phyloP scores from a whole-genome alignment of 2,329 filamentous ascomycete species.

The Ceratocystis huliohia region DNA sequence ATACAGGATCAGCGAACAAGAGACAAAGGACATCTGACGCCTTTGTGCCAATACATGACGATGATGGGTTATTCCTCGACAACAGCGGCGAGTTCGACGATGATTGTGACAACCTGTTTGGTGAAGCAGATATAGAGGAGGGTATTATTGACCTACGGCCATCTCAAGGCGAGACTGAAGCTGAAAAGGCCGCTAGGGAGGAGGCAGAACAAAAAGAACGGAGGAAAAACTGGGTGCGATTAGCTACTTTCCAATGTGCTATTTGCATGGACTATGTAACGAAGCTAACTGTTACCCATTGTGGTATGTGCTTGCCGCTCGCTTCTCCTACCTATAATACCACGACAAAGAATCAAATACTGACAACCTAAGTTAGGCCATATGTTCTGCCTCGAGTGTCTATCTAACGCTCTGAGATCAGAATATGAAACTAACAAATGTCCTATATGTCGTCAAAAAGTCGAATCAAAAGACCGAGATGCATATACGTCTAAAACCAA shows the following conservation, averaged over 20 bases:
- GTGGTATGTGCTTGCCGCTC: slow-evolving; percentile 37
- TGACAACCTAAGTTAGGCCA: slow-evolving; percentile 35
- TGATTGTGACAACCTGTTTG: slow-evolving; percentile 5
- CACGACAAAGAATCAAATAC: not conserved
- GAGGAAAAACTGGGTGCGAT: slow-evolving; percentile 35
- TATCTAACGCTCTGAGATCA: slow-evolving; percentile 47
- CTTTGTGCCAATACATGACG: not conserved
- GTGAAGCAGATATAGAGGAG: not conserved
- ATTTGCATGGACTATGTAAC: slow-evolving; percentile 54
- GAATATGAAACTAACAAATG: slow-evolving; percentile 45
- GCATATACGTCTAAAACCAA: slow-evolving; percentile 36
- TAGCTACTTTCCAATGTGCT: slow-evolving; percentile 49
- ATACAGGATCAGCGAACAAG: not conserved
- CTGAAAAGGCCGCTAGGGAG: slow-evolving; percentile 10
- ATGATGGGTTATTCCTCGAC: not conserved
- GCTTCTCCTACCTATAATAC: not conserved
- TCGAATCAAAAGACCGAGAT: slow-evolving; percentile 37
- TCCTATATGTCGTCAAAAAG: slow-evolving; percentile 50
- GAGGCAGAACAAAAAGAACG: slow-evolving; percentile 31
- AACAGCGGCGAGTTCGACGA: slow-evolving; percentile 6
- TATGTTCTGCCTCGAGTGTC: slow-evolving; percentile 50
- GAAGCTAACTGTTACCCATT: slow-evolving; percentile 50
- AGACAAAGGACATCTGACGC: not conserved
- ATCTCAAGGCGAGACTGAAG: slow-evolving; percentile 7
- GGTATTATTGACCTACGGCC: slow-evolving; percentile 4